These are phyloP conservation scores for Grosmannia penicillata DNA, from an alignment of 2,329 filamentous ascomycete genomes.

Conservation along the genomic window DNA sequence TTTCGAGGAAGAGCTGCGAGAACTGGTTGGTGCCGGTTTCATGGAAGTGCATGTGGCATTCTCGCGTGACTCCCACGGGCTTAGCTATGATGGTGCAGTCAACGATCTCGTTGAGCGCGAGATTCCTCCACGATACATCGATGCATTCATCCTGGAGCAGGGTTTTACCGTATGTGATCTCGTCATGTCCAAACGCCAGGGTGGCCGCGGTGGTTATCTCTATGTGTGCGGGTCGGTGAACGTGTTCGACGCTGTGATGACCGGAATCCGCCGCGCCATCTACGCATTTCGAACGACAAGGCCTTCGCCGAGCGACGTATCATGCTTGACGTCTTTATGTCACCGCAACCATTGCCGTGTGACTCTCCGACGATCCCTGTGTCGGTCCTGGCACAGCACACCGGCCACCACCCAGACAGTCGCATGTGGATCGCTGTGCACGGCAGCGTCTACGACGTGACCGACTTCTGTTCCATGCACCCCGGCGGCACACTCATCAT, in stretches of 20 bases:
- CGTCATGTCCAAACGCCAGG: constrained; percentile 41
- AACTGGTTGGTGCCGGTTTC: constrained; percentile 27
- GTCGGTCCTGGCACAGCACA: constrained; percentile 33
- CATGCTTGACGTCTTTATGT: constrained; percentile 44
- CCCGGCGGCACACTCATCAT: constrained; percentile 37
- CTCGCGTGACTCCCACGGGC: constrained; percentile 31
- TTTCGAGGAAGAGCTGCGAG: constrained; percentile 32
- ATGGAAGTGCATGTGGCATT: constrained; percentile 39
- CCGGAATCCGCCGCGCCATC: constrained; percentile 37
- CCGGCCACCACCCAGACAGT: constrained; percentile 30
- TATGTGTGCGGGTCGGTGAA: constrained; percentile 34
- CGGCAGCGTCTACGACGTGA: constrained; percentile 37
- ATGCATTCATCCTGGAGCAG: constrained; percentile 34
- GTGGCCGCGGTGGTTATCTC: constrained; percentile 31
- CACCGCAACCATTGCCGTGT: constrained; percentile 34
- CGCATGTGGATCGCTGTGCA: constrained; percentile 38
- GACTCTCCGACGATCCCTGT: constrained; percentile 33
- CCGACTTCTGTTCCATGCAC: constrained; percentile 37
- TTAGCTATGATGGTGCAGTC: constrained; percentile 25
- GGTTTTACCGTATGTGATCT: constrained; percentile 34
- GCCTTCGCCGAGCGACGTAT: constrained; percentile 40
- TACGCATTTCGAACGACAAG: constrained; percentile 36
- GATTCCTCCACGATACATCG: constrained; percentile 35
- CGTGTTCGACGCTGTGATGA: constrained; percentile 39
- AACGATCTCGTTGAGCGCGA: constrained; percentile 32